These are phyloP conservation scores for Sugiyamaella xylanicola DNA, from an alignment of 1,139 yeast species.

Conservation along the genomic window DNA sequence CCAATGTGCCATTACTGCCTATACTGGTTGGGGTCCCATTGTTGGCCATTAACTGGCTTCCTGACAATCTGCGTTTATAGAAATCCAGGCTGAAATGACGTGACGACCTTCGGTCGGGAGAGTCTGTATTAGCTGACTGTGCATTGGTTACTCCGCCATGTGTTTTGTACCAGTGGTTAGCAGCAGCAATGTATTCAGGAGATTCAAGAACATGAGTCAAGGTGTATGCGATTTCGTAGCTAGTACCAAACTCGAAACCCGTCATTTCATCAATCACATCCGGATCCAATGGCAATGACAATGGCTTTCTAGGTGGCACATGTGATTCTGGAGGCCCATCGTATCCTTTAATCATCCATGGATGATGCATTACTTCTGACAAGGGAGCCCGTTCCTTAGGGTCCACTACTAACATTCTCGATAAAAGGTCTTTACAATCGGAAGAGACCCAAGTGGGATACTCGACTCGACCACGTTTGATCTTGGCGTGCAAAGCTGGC, in stretches of 20 bases:
- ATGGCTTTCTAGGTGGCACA: conserved; percentile 75
- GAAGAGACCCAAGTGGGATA: conserved; percentile 82
- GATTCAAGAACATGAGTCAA: conserved; percentile 64
- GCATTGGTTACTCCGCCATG: conserved; percentile 25
- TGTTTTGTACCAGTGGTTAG: conserved; percentile 61
- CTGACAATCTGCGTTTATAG: conserved; percentile 26
- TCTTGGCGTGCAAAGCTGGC: conserved; percentile 89
- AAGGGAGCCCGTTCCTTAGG: conserved; percentile 79
- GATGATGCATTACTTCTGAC: conserved; percentile 79
- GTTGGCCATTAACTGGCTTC: conserved; percentile 7
- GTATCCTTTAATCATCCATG: conserved; percentile 93
- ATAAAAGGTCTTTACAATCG: conserved; percentile 80
- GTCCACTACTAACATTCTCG: conserved; percentile 90
- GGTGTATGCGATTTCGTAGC: conserved; percentile 59
- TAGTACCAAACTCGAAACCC: conserved; percentile 74
- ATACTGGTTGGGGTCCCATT: conserved; percentile 3
- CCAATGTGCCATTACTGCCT: conserved; percentile 15
- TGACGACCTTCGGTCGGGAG: conserved; percentile 16
- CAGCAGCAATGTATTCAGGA: conserved; percentile 66
- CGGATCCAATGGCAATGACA: conserved; percentile 70
- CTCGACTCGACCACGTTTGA: conserved; percentile 88
- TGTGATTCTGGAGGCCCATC: conserved; percentile 72
- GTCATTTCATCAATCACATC: conserved; percentile 75
- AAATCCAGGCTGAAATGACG: conserved; percentile 35
- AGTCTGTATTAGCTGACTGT: not conserved